Base-by-base conservation (phyloP, 305 asterid genomes). In the Fraxinus floribunda region DNA sequence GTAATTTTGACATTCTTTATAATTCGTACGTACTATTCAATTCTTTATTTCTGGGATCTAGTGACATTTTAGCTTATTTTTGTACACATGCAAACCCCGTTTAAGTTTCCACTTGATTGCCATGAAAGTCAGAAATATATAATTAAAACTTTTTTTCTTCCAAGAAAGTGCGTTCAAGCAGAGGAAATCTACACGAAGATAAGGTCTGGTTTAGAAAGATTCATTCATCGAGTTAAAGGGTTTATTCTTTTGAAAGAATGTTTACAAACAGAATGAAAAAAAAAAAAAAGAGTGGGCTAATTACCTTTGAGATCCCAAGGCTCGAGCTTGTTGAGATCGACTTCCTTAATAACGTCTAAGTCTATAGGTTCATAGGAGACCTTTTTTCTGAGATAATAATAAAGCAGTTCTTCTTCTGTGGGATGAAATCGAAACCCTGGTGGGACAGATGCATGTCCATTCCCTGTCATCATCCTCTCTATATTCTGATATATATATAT, bases 231-330 rank as follows among this genome's bases (percentile, higher is more conserved):
- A 52, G 64, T 52, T 52, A 13, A 46, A 4, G 18, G 30, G 30
- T 70, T 30, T 70, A 10, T 24, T 29, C 32, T 70, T 30, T 70
- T 30, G 75, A 30, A 26, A 4, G 9, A 64, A 20, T 24, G 10
- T 68, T 29, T 26, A 1, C 18, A 41, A 71, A 18, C 22, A 18
- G 62, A 39, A 77, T 55, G 34, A 18, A 1, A 29, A 29, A 29
- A 4, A 15, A 7, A 1, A 29, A 29, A 2, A 29, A 29, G 1
- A 18, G 10, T 38, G 11, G 46, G 57, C 7, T 13, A 11, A 1
- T 0, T 49, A 78, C 97, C 98, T 91, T 91, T 94, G 89, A 94
- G 95, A 82, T 94, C 96, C 98, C 98, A 94, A 3, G 98, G 98
- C 87, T 94, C 98, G 30, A 94, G 97, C 83, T 91, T 94, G 91